These are phyloP conservation scores for Pichia cactophila DNA, from an alignment of 1,139 yeast genomes.

Conservation along the genomic window DNA sequence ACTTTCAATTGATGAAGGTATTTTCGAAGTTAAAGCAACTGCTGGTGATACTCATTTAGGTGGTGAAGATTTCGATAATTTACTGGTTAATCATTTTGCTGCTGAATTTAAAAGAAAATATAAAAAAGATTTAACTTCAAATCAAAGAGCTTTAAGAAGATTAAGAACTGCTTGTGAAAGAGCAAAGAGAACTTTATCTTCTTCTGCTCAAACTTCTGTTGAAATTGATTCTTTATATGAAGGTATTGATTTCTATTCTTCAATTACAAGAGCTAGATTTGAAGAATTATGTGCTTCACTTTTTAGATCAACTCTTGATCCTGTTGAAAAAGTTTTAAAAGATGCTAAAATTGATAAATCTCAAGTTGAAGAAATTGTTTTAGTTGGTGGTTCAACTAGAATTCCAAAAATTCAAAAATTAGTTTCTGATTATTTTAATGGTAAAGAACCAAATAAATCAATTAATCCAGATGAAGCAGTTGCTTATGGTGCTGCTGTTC, in stretches of 20 bases:
- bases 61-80: constrained; percentile 91
- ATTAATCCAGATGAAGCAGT: constrained; percentile 58
- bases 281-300: constrained; percentile 95
- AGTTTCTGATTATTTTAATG: constrained; percentile 96
- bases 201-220: constrained; percentile 92
- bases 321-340: constrained; percentile 96
- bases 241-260: constrained; percentile 94
- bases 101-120: constrained; percentile 81
- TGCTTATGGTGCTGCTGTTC: constrained; percentile 72
- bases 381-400: constrained; percentile 99
- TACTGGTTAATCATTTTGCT: constrained; percentile 70
- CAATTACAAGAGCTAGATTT: constrained; percentile 98
- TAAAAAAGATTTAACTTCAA: constrained; percentile 64
- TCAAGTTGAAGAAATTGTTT: constrained; percentile 88
- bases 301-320: constrained; percentile 93
- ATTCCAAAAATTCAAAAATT: constrained; percentile 98
- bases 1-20: constrained; percentile 89
- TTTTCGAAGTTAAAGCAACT: constrained; percentile 93
- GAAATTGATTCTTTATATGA: constrained; percentile 96
- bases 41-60: constrained; percentile 99
- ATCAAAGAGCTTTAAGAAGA: constrained; percentile 87
- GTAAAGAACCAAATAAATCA: constrained; percentile 60
- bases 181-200: constrained; percentile 97
- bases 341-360: constrained; percentile 90
- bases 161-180: constrained; percentile 99